phyloP scores from a whole-genome alignment of 108 stramenopile species.

The Skeletonema potamos region DNA sequence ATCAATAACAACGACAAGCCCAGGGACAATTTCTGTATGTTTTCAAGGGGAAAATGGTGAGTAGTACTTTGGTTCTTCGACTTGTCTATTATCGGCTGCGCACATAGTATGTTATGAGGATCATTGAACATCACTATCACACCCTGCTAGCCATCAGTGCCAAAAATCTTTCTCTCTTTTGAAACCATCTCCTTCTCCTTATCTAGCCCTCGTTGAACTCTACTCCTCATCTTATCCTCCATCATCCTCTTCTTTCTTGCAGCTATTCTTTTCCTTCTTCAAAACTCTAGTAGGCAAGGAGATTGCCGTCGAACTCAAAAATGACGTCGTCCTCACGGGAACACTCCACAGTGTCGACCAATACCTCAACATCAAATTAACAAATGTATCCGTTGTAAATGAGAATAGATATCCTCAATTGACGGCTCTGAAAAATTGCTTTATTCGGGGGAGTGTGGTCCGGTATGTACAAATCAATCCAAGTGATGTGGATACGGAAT shows the following conservation, averaged over 20 bases:
- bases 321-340: conserved; percentile 95
- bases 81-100: not conserved
- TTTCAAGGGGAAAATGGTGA: not conserved
- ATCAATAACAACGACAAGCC: too few species aligned
- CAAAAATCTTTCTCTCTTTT: not conserved
- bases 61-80: not conserved
- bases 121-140: too few species aligned
- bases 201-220: not conserved
- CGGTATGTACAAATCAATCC: conserved; percentile 97
- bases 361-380: conserved; percentile 98
- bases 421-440: conserved; percentile 92
- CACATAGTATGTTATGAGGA: not conserved
- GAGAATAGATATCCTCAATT: conserved; percentile 86
- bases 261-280: conserved; percentile 99
- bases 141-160: too few species aligned
- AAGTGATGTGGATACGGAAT: conserved; percentile 94
- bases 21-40: too few species aligned
- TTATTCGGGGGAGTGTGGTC: conserved; percentile 98
- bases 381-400: conserved; percentile 89
- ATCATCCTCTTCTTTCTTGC: conserved; percentile 3
- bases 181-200: not conserved
- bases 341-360: conserved; percentile 97
- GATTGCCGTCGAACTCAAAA: conserved; percentile 98
- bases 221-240: not conserved
- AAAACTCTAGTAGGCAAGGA: conserved; percentile 99